phyloP scores from a whole-genome alignment of 805 yeast genomes.

The Suhomyces emberorum region DNA sequence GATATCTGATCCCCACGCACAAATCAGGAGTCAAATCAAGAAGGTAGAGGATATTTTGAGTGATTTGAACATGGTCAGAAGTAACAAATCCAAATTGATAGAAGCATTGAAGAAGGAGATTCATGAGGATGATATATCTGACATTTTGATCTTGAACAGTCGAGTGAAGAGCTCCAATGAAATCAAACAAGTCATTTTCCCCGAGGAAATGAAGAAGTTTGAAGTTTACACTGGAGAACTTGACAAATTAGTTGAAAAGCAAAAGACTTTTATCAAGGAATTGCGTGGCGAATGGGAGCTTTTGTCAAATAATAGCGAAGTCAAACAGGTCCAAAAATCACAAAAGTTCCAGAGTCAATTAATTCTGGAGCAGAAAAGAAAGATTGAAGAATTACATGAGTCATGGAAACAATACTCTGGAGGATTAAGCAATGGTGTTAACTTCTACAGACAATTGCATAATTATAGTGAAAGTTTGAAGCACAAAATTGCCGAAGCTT shows the following conservation, averaged over 20 bases:
- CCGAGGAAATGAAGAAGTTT: slow-evolving; percentile 74
- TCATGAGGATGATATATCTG: slow-evolving; percentile 82
- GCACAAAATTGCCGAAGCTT: background rate
- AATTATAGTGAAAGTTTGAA: slow-evolving; percentile 16
- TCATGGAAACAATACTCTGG: slow-evolving; percentile 54
- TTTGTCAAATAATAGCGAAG: slow-evolving; percentile 24
- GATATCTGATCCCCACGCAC: slow-evolving; percentile 20
- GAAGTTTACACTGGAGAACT: slow-evolving; percentile 63
- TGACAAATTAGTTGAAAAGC: slow-evolving; percentile 65
- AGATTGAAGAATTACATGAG: slow-evolving; percentile 48
- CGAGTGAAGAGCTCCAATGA: slow-evolving; percentile 57
- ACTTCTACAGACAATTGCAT: slow-evolving; percentile 56
- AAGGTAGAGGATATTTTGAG: slow-evolving; percentile 55
- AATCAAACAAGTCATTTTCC: slow-evolving; percentile 52
- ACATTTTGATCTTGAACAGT: slow-evolving; percentile 61
- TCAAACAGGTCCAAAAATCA: slow-evolving; percentile 42
- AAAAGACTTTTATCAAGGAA: slow-evolving; percentile 44
- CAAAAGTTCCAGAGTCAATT: slow-evolving; percentile 37
- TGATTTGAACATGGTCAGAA: slow-evolving; percentile 58
- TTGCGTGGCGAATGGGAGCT: slow-evolving; percentile 30
- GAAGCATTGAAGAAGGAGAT: slow-evolving; percentile 65
- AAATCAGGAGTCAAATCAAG: slow-evolving; percentile 36
- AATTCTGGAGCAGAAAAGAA: slow-evolving; percentile 27
- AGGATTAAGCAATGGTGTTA: slow-evolving; percentile 60
- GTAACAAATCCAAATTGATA: slow-evolving; percentile 60